Evolutionary conservation across 306 rosid genomes (phyloP).

Genomic region (Fragaria vesca): DNA sequence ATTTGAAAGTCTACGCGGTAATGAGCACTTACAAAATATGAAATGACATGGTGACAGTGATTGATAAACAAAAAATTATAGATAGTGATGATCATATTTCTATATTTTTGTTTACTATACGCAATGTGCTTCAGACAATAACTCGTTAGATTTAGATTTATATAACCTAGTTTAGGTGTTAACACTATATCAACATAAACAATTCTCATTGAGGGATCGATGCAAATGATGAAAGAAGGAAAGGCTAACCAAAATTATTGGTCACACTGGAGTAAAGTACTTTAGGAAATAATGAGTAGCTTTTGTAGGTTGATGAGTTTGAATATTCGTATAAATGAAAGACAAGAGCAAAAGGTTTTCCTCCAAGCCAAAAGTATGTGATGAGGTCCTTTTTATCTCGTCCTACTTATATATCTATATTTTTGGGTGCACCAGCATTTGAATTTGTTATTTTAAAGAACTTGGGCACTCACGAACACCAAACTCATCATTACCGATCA

Average conservation of each 20-base stretch:
- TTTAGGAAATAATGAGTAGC: constrained; percentile 25
- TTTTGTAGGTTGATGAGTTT: constrained; percentile 31
- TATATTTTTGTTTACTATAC: background rate
- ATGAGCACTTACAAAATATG: background rate
- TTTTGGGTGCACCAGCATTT: constrained; percentile 27
- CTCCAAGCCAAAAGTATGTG: constrained; percentile 4
- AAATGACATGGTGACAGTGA: background rate
- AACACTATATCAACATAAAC: background rate
- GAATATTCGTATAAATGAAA: constrained; percentile 28
- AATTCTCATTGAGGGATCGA: background rate
- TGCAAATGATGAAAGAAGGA: background rate
- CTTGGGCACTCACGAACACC: constrained; percentile 21
- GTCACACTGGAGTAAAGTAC: constrained; percentile 27
- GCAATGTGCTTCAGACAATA: background rate
- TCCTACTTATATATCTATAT: constrained; percentile 9
- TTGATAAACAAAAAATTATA: background rate
- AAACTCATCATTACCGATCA: constrained; percentile 24
- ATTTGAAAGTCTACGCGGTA: background rate
- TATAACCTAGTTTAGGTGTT: background rate
- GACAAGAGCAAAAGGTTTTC: constrained; percentile 1
- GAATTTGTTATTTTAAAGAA: constrained; percentile 19
- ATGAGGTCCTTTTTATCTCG: constrained; percentile 14
- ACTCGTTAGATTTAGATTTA: background rate
- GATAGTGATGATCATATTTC: background rate
- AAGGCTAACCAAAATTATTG: constrained; percentile 1